Base-by-base conservation (phyloP, 2,329 filamentous ascomycete species). In the Chaetomium sp. region DNA sequence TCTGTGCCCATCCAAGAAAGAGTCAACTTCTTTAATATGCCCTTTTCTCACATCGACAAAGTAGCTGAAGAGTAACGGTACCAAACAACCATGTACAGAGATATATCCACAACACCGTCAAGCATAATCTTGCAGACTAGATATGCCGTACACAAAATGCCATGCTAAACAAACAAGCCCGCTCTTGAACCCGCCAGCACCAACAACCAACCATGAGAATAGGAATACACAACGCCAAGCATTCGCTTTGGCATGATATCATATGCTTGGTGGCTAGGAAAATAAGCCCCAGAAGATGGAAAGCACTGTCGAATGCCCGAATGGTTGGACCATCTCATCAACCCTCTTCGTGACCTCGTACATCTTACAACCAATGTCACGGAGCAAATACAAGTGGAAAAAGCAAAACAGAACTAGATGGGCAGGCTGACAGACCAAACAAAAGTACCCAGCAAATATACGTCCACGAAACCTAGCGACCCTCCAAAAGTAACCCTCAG, bases 61-160 rank as follows among this genome's bases (percentile, higher is more conserved):
- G 16, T 13, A 19, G 5, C 29, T 4, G 6, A 13, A 9, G 8
- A 29, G n/a, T 10, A 23, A 47, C 9, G 2, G 9, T 23, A 53
- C 25, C 13, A 31, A 9, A n/a, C 27, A 29, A 31, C 13, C 25
- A 31, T 27, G 12, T n/a, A 53, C 25, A 53, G 1, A 19, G 13
- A n/a, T 13, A 31, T 3, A 19, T 33, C 2, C 8, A 25, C 49
- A 55, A 33, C 8, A 33, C 31, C 35, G 35, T 3, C 35, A 21
- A 45, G 38, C 35, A 35, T 55, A 62, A 42, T 49, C 50, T 50
- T 62, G 49, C 60, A 62, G 29, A 50, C 51, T 57, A 50, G 21
- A 27, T 50, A 57, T 57, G 29, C 56, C 42, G 42, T 45, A 25
- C 27, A 29, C 21, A 49, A 9, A n/a, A 35, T 55, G 50, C 50